Evolutionary conservation across 2,329 filamentous ascomycete genomes (phyloP).

Genomic region (Nakataea oryzae): DNA sequence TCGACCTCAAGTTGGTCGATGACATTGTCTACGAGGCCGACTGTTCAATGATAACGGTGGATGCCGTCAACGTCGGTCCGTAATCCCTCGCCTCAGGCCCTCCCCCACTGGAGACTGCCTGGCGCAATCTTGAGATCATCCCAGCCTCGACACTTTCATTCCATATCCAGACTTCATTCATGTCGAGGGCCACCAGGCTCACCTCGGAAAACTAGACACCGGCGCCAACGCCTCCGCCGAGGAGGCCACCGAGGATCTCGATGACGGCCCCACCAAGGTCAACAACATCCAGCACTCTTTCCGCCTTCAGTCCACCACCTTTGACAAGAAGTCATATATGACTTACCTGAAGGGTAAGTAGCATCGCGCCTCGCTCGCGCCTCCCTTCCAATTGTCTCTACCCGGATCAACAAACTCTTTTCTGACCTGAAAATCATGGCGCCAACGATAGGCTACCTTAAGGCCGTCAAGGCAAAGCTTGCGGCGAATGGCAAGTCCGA

Average conservation of each 20-base stretch:
- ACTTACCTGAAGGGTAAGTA: slow-evolving; percentile 71
- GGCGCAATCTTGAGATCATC: background rate
- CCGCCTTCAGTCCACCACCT: slow-evolving; percentile 67
- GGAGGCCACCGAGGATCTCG: slow-evolving; percentile 66
- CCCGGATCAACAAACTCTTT: slow-evolving; percentile 1
- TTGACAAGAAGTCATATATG: slow-evolving; percentile 85
- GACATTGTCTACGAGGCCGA: slow-evolving; percentile 81
- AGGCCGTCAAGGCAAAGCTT: slow-evolving; percentile 66
- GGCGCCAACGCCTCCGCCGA: slow-evolving; percentile 97
- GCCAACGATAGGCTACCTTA: slow-evolving; percentile 65
- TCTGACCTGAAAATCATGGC: background rate
- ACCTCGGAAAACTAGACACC: slow-evolving; percentile 46
- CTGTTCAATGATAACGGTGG: slow-evolving; percentile 81
- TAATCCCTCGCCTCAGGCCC: slow-evolving; percentile 12
- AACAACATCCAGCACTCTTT: slow-evolving; percentile 93
- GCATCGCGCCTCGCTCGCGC: no score
- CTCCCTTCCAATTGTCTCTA: background rate
- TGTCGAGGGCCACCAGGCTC: background rate
- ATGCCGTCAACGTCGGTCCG: slow-evolving; percentile 62
- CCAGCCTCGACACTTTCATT: background rate
- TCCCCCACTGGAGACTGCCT: background rate
- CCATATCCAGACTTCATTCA: background rate
- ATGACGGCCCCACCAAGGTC: slow-evolving; percentile 63
- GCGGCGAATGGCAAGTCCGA: slow-evolving; percentile 45
- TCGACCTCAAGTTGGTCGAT: slow-evolving; percentile 70